Base-by-base conservation (phyloP, 2,329 filamentous ascomycete genomes). In the Sphaceloma murrayae region DNA sequence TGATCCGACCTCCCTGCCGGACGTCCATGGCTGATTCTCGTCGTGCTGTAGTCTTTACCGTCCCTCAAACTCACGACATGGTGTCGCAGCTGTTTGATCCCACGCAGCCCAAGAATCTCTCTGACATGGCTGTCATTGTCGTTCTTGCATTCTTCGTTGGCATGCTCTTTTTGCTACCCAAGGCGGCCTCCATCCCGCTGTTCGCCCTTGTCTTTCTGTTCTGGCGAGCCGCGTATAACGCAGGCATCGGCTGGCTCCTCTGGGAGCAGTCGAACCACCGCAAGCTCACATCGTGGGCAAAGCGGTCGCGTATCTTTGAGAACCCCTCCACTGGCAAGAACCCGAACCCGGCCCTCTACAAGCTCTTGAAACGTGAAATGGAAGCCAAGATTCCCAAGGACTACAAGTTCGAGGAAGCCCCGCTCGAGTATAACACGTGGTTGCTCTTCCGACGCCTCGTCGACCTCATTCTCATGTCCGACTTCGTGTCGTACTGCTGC, bases 381-480 rank as follows among this genome's bases (percentile, higher is more conserved):
- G 88, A 96, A 67, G 82, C 85, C 55, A 96, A 98, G 67, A 94
- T 98, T 50, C 82, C 85, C 3, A 75, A 83, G 57, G 87, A 98
- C 67, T 98, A 96, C 69, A 79, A 80, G 51, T 94, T 98, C 59
- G 88, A 94, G 55, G 76, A 84, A 54, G 89, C 89, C 0, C 91
- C 91, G 11, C 72, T 96, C 62, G 91, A 98, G 73, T 98, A 96
- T 75, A 98, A 98, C 68, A 94, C 91, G 31, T 98, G 91, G 91
- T 75, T 98, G 46, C 78, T 95, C 53, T 98, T 98, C 68, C 82
- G 91, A 54, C 81, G 91, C 56, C 77, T 96, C 22, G 91, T 96
- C 59, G 91, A 98, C 67, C 69, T 98, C 62, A 95, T 96, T 60
- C 72, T 98, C 59, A 94, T 98, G 87, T 95, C 88, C 72, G 91